These are phyloP conservation scores for Phytophthora sojae DNA, from an alignment of 352 stramenopile species.

Conservation along the genomic window DNA sequence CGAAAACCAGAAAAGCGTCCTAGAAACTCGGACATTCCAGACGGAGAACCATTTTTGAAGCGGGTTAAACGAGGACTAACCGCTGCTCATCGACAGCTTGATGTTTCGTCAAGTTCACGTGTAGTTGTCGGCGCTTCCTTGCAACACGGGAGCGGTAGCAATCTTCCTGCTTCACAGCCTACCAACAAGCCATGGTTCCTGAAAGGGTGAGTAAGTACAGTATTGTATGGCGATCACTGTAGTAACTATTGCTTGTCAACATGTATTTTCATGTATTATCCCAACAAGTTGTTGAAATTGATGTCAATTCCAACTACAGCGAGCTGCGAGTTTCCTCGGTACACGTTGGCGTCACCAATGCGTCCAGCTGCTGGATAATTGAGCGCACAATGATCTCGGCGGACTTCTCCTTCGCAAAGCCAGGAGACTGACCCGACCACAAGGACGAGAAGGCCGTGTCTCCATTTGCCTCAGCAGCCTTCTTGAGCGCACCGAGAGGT, in stretches of 20 bases:
- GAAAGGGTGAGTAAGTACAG: constrained; percentile 16
- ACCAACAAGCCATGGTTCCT: constrained; percentile 24
- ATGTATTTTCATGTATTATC: background rate
- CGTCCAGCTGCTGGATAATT: constrained; percentile 29
- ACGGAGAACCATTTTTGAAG: background rate
- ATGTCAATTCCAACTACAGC: constrained; percentile 1
- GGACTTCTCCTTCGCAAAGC: constrained; percentile 32
- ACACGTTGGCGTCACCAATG: background rate
- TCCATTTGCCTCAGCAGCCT: constrained; percentile 24
- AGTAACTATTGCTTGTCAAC: background rate
- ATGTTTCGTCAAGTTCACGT: constrained; percentile 6
- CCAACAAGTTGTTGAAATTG: no score
- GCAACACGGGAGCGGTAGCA: background rate
- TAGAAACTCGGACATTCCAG: background rate
- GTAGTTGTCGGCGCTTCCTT: constrained; percentile 28
- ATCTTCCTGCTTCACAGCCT: background rate
- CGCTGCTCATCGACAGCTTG: background rate
- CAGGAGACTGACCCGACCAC: constrained; percentile 37
- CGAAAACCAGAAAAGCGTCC: background rate
- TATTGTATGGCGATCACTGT: background rate
- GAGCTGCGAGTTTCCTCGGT: background rate
- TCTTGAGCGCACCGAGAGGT: constrained; percentile 25
- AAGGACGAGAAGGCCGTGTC: constrained; percentile 39
- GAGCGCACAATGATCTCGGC: constrained; percentile 33
- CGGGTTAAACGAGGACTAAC: background rate